Evolutionary conservation across 768 basidiomycete species (phyloP).

Genomic region (Symmetrospora coprosmae): DNA sequence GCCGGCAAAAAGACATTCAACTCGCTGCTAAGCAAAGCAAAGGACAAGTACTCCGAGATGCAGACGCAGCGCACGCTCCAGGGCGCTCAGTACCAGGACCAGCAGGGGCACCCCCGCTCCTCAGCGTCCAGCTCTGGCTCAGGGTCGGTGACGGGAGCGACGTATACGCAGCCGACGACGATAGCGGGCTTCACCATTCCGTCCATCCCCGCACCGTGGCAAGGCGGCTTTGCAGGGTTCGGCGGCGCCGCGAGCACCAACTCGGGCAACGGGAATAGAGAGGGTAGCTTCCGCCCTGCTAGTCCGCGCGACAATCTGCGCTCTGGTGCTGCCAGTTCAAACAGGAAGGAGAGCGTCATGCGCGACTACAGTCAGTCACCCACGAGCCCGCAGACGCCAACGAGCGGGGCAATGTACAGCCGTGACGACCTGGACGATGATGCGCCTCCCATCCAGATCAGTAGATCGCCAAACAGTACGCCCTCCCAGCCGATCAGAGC

Average conservation of each 20-base stretch:
- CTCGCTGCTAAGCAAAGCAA: constrained; percentile 6
- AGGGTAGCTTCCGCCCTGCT: neutral
- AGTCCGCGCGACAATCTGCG: neutral
- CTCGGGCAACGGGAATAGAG: neutral
- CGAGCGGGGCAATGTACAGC: neutral
- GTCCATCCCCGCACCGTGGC: constrained; percentile 13
- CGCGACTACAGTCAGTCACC: neutral
- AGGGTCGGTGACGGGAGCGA: neutral
- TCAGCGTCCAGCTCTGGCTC: too few relatives aligned
- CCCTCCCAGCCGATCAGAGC: neutral
- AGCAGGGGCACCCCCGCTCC: too few relatives aligned
- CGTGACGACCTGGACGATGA: neutral
- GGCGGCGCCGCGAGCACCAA: too few relatives aligned
- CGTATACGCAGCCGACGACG: neutral
- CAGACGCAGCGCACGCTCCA: constrained; percentile 14
- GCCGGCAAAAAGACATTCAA: constrained; percentile 20
- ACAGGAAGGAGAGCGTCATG: neutral
- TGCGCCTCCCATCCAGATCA: neutral
- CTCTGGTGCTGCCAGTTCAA: neutral
- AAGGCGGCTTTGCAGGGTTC: neutral
- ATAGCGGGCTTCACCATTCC: constrained; percentile 12
- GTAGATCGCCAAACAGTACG: neutral
- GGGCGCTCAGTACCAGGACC: neutral
- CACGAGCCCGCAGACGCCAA: too few relatives aligned
- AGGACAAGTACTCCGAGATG: constrained; percentile 16